Evolutionary conservation across 2,329 filamentous ascomycete genomes (phyloP), one percentile per base, ranked within the genome.

Genomic region (Tolypocladium ophioglossoides): DNA sequence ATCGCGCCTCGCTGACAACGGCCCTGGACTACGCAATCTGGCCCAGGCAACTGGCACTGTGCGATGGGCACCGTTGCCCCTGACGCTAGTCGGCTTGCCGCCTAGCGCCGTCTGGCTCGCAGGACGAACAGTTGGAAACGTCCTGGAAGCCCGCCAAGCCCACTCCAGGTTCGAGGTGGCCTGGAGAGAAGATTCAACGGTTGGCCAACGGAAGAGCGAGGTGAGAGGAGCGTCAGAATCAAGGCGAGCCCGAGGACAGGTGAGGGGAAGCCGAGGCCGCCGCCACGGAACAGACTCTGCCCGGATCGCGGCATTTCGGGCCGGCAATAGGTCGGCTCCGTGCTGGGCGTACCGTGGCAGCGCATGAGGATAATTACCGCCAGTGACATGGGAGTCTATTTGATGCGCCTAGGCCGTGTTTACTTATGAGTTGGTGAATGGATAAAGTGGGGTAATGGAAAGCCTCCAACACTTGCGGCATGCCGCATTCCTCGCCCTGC

Each of bases 31-130:
- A 16, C 24, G 20, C 37, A 40, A 40, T n/a, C n/a, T 22, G 39
- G 39, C 39, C 11, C 27, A 20, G 2, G 44, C 30, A 14, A 14
- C 24, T 10, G 18, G 44, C 44, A 54, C 52, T 47, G 39, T 51
- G 46, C 27, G n/a, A 22, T 9, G 20, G 40, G 49, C 39, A 14
- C 30, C 20, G 47, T 20, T 55, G 53, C 61, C 59, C 61, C 61
- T 60, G 61, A 57, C 59, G 54, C 59, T 61, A 60, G 52, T 47
- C 58, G 54, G 41, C 40, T 22, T 52, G 14, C 16, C 37, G 53
- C 40, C 47, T 59, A 58, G 58, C 55, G 38, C 39, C 50, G 16
- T 53, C 24, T 30, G 24, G 24, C 44, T 30, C 9, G 24, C 16
- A 24, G 41, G 30, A n/a, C 41, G 24, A 30, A 30, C 41, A 27